Evolutionary conservation across 352 stramenopile genomes (phyloP).

Genomic region (Globisporangium solare): DNA sequence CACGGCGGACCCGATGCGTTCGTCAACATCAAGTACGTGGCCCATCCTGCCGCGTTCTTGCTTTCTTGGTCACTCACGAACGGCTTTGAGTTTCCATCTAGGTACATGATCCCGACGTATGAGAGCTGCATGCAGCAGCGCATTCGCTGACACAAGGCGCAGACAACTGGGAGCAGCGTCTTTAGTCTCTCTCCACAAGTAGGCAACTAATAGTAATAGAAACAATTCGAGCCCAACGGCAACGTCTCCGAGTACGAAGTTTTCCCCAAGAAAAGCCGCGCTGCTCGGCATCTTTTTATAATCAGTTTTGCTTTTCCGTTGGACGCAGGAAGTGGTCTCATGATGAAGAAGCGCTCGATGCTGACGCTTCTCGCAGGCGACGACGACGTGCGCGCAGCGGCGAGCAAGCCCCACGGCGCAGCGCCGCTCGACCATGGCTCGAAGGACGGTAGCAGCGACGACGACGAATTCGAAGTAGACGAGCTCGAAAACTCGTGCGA

Average conservation of each 20-base stretch:
- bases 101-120: constrained; percentile 96
- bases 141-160: too few species aligned
- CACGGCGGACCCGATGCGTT: constrained; percentile 85
- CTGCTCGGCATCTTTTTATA: too few species aligned
- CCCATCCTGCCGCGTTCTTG: neutral
- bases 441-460: constrained; percentile 12
- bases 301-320: neutral
- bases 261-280: too few species aligned
- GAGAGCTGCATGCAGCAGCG: constrained; percentile 77
- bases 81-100: neutral
- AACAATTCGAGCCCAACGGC: too few species aligned
- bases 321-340: neutral
- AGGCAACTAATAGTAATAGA: too few species aligned
- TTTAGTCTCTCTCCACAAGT: too few species aligned
- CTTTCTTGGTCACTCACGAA: neutral
- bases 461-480: constrained; percentile 18
- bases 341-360: constrained; percentile 16
- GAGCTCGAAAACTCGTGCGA: constrained; percentile 63
- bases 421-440: neutral
- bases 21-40: constrained; percentile 91
- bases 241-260: too few species aligned
- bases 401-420: constrained; percentile 3
- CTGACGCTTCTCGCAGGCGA: constrained; percentile 17
- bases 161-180: too few species aligned
- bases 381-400: constrained; percentile 8